Conservation (phyloP, 73 alveolate species). For the Paramecium biaurelia region DNA sequence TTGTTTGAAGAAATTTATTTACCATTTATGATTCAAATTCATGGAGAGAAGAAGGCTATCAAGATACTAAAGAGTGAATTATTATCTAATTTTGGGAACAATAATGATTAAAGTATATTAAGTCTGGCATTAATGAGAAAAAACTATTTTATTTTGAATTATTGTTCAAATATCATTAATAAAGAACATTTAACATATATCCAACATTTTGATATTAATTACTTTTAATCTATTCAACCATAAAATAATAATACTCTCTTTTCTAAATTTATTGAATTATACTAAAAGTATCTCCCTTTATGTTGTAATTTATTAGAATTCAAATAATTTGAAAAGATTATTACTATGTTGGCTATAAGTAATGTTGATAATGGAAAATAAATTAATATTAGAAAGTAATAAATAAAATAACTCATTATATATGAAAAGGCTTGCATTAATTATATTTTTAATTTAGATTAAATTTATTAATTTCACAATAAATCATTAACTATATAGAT, state of each 20-base stretch:
- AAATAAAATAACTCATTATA: background rate
- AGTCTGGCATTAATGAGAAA: background rate
- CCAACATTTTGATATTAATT: background rate
- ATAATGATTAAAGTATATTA: background rate
- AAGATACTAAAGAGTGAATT: background rate
- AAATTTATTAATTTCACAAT: background rate
- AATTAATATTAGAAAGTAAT: background rate
- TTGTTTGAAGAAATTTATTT: background rate
- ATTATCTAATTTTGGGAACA: background rate
- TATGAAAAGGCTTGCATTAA: background rate
- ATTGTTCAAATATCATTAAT: background rate
- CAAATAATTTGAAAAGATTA: background rate
- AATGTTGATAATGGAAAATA: background rate
- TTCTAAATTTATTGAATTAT: background rate
- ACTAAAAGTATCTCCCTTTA: background rate
- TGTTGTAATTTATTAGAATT: background rate
- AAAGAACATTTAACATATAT: background rate
- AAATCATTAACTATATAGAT: background rate
- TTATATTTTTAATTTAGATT: background rate
- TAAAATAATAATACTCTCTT: background rate
- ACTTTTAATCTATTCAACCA: background rate
- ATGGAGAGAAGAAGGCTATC: background rate
- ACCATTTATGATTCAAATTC: background rate
- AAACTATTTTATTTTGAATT: background rate
- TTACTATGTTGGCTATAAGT: no score